These are phyloP conservation scores for Neofusicoccum laricinum DNA, from an alignment of 2,329 filamentous ascomycete species.

Conservation along the genomic window DNA sequence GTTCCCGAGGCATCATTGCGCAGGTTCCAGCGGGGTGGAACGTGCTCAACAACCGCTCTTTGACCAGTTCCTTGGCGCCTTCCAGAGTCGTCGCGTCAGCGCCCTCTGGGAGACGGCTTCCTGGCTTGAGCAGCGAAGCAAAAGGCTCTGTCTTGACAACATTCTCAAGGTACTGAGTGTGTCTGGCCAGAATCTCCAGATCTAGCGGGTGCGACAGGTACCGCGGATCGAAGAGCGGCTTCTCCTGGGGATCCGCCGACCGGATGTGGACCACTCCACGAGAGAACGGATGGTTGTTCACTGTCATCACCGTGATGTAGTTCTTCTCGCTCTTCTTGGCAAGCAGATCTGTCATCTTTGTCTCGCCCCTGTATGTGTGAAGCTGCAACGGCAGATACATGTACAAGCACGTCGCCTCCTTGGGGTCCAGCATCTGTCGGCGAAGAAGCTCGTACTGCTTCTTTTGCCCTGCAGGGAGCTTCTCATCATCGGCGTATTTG, in stretches of 20 bases:
- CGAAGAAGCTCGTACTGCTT: slow-evolving; percentile 15
- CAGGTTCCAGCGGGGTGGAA: slow-evolving; percentile 31
- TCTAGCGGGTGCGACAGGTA: slow-evolving; percentile 47
- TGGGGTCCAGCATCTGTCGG: background rate
- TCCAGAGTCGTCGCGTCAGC: slow-evolving; percentile 2
- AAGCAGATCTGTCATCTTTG: slow-evolving; percentile 19
- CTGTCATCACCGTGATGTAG: slow-evolving; percentile 26
- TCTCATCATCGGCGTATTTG: background rate
- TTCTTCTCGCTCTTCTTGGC: slow-evolving; percentile 22
- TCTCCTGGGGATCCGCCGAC: slow-evolving; percentile 29
- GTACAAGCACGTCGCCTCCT: slow-evolving; percentile 4
- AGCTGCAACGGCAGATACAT: slow-evolving; percentile 19
- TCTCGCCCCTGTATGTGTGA: slow-evolving; percentile 15
- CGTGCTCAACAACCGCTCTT: slow-evolving; percentile 29
- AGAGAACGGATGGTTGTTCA: slow-evolving; percentile 31
- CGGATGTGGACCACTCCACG: slow-evolving; percentile 31
- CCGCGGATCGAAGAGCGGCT: slow-evolving; percentile 39
- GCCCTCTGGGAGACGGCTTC: slow-evolving; percentile 20
- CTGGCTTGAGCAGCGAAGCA: slow-evolving; percentile 30
- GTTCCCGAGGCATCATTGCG: slow-evolving; percentile 26
- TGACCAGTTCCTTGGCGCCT: slow-evolving; percentile 20
- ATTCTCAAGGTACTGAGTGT: slow-evolving; percentile 34
- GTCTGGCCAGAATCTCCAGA: slow-evolving; percentile 38
- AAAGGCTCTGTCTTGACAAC: slow-evolving; percentile 34
- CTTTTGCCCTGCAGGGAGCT: background rate